phyloP scores from a whole-genome alignment of 495 filamentous ascomycete species.

The Chaetomidium leptoderma region DNA sequence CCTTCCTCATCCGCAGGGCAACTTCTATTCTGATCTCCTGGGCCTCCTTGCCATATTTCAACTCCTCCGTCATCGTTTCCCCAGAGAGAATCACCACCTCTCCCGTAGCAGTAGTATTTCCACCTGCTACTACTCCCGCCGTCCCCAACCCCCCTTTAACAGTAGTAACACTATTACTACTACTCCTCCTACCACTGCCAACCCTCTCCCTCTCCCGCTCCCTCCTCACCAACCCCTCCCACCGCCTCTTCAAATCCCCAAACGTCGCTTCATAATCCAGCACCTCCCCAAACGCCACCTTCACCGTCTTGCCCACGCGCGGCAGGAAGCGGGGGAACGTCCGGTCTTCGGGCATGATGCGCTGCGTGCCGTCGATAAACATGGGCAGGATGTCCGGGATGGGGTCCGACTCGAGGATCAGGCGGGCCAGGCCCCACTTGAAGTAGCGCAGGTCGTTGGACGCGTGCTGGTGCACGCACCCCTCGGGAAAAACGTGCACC shows the following conservation, averaged over 20 bases:
- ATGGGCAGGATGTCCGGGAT: slow-evolving; percentile 86
- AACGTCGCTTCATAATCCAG: slow-evolving; percentile 58
- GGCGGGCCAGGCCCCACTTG: slow-evolving; percentile 88
- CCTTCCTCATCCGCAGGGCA: slow-evolving; percentile 67
- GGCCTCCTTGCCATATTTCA: slow-evolving; percentile 69
- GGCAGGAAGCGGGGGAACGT: slow-evolving; percentile 78
- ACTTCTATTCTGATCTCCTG: slow-evolving; percentile 76
- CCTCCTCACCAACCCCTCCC: slow-evolving; percentile 56
- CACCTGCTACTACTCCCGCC: too few species aligned
- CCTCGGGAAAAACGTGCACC: slow-evolving; percentile 96
- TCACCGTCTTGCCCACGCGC: slow-evolving; percentile 63
- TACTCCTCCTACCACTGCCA: not conserved
- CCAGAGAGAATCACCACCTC: slow-evolving; percentile 58
- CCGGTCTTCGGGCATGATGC: slow-evolving; percentile 78
- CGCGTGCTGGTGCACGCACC: slow-evolving; percentile 83
- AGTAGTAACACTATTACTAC: not conserved
- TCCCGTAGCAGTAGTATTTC: slow-evolving; percentile 15
- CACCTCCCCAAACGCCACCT: slow-evolving; percentile 67
- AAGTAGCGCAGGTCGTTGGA: slow-evolving; percentile 83
- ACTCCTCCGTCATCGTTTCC: slow-evolving; percentile 34
- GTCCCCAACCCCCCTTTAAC: slow-evolving; percentile 2
- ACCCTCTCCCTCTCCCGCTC: slow-evolving; percentile 5
- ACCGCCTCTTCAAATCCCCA: slow-evolving; percentile 64
- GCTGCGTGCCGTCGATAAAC: slow-evolving; percentile 83
- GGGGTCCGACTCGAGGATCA: slow-evolving; percentile 82